phyloP scores from a whole-genome alignment of 2,329 filamentous ascomycete genomes.

The Teratosphaeria zuluensis region DNA sequence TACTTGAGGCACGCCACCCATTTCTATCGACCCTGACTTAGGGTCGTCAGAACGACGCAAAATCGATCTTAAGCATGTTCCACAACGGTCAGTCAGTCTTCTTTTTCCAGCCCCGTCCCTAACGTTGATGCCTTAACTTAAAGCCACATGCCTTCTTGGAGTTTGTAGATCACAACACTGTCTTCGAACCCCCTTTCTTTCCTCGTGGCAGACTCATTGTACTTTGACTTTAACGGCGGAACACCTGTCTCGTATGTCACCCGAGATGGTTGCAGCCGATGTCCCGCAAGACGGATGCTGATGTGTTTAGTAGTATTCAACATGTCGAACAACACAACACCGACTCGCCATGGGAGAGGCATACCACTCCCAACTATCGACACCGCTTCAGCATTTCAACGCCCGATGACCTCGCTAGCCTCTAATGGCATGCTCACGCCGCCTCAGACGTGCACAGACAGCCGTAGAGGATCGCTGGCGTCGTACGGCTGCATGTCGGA shows the following conservation, averaged over 20 bases:
- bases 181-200: slow-evolving; percentile 9
- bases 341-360: slow-evolving; percentile 14
- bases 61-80: slow-evolving; percentile 9
- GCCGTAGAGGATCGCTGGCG: slow-evolving; percentile 17
- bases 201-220: slow-evolving; percentile 6
- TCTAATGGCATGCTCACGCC: slow-evolving; percentile 19
- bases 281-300: slow-evolving; percentile 1
- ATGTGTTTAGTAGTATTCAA: slow-evolving; percentile 7
- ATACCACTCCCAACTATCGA: slow-evolving; percentile 17
- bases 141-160: slow-evolving; percentile 19
- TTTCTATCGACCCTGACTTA: slow-evolving; percentile 16
- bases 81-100: slow-evolving; percentile 20
- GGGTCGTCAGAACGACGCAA: not conserved
- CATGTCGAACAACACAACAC: slow-evolving; percentile 19
- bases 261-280: not conserved
- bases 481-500: slow-evolving; percentile 13
- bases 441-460: slow-evolving; percentile 19
- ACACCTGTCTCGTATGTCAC: slow-evolving; percentile 15
- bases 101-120: slow-evolving; percentile 6
- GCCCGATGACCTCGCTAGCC: slow-evolving; percentile 5
- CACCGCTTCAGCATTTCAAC: slow-evolving; percentile 10
- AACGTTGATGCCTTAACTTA: slow-evolving; percentile 9
- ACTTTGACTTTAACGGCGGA: slow-evolving; percentile 4
- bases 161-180: not conserved
- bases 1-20: slow-evolving; percentile 16